Evolutionary conservation across 495 filamentous ascomycete genomes (phyloP), one percentile per base, ranked within the genome.

Genomic region (Sordaria brevicollis): DNA sequence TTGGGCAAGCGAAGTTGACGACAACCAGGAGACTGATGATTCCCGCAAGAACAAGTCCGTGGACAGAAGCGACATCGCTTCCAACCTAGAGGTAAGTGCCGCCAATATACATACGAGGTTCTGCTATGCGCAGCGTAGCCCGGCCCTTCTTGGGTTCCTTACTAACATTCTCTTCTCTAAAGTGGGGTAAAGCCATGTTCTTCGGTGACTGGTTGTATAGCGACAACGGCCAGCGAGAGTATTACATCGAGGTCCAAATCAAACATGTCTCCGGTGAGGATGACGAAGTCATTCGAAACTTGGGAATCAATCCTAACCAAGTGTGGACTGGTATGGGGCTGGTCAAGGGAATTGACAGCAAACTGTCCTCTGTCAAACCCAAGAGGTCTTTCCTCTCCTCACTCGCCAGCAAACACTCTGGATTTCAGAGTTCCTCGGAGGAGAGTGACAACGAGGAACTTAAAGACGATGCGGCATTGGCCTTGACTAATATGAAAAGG

Each of bases 221-320:
- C 57, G 21, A 62, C 25, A 68, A 68, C 17, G 68, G 68, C n/a
- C 57, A 74, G 49, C 70, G 65, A 66, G 49, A 68, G 19, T 43
- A 35, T 43, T 78, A 71, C 65, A 21, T 74, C 39, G 75, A 77
- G 70, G 71, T 77, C n/a, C 76, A 78, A 39, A 36, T 76, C 69
- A 78, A 78, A 71, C 62, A 74, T 34, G 70, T 78, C 66, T 71
- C 74, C 9, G 75, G 74, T 19, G 68, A 67, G 25, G 70, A 78
- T 35, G 67, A 69, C 29, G 19, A 36, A 21, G 65, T 74, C 8
- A 65, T 77, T 33, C 15, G 62, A 6, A 19, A 49, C 10, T 71
- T 67, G 39, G 73, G 74, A 36, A 67, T 76, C 38, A 62, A 71
- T 17, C 68, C 57, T 13, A 39, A 68, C 19, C 36, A 66, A 25